Base-by-base conservation (phyloP, 2,329 filamentous ascomycete species). In the Verticillium nonalfalfae region DNA sequence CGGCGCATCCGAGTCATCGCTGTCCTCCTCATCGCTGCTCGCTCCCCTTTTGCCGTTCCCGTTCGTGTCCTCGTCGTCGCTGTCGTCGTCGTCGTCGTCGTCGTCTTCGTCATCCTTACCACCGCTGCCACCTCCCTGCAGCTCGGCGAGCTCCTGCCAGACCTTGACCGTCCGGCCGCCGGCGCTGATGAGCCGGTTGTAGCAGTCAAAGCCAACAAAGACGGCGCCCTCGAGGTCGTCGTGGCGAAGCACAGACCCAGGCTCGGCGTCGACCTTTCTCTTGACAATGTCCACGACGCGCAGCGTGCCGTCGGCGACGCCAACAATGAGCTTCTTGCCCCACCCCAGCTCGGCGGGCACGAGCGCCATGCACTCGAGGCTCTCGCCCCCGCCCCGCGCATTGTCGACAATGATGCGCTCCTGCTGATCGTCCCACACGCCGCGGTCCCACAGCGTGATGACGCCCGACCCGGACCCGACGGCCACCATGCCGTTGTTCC, bases 351-450 rank as follows among this genome's bases (percentile, higher is more conserved):
- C 85, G 38, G 89, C 85, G 0, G 93, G 92, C 18, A 95, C 79
- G 59, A 89, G 75, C 1, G 85, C 81, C 63, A 97, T 79, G n/a
- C 87, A 84, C 70, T 98, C 94, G 52, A 97, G 77, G 63, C 90
- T 91, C 73, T 96, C 93, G 55, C 85, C 91, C 9, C 86, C 89
- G 21, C 74, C 76, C 67, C 76, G 81, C 18, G 81, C 83, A 10
- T 80, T 76, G 66, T 92, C 88, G 9, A 97, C 86, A 57, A 90
- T 86, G 68, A 97, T 90, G 59, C 93, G 85, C 76, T 96, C 93
- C 68, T 96, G 91, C 73, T 97, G 92, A 73, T 98, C 94, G 70
- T 96, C 93, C 94, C 95, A 98, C 1, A 90, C 86, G 1, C 94
- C 94, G 67, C 89, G 90, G 74, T 99, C 94, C 93, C 95, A 99